These are phyloP conservation scores for Penicillium psychrofluorescens DNA, from an alignment of 495 filamentous ascomycete genomes.

Conservation along the genomic window DNA sequence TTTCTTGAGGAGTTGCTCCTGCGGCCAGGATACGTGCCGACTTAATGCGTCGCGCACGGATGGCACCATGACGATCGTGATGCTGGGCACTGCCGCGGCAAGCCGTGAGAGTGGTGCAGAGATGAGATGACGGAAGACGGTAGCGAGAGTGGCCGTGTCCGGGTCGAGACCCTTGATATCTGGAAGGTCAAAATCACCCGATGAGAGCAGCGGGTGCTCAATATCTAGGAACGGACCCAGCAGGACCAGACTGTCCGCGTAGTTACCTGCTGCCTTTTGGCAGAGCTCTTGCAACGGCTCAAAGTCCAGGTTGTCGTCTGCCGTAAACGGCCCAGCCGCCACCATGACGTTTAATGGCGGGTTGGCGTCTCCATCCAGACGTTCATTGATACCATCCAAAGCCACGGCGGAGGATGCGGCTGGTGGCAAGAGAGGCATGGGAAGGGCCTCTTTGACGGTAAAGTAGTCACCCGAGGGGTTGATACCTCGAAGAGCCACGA, in stretches of 20 bases:
- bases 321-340: conserved; percentile 82
- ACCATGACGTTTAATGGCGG: conserved; percentile 67
- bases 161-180: conserved; percentile 61
- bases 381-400: conserved; percentile 57
- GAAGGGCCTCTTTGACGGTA: conserved; percentile 66
- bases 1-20: conserved; percentile 67
- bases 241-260: conserved; percentile 74
- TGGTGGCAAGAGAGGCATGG: conserved; percentile 60
- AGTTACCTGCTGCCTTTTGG: conserved; percentile 61
- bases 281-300: conserved; percentile 79
- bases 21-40: conserved; percentile 84
- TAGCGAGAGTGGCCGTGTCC: conserved; percentile 69
- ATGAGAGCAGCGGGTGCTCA: conserved; percentile 82
- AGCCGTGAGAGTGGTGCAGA: conserved; percentile 59
- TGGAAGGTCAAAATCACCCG: conserved; percentile 86
- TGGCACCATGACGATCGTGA: conserved; percentile 77
- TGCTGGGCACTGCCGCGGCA: conserved; percentile 57
- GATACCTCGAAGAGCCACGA: conserved; percentile 76
- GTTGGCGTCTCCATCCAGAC: conserved; percentile 54
- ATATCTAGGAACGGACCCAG: conserved; percentile 83
- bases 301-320: conserved; percentile 84
- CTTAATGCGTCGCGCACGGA: conserved; percentile 78
- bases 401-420: conserved; percentile 55
- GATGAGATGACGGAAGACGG: conserved; percentile 77
- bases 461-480: conserved; percentile 86